phyloP scores from a whole-genome alignment of 2,329 filamentous ascomycete genomes.

The Aureobasidium melanogenum region DNA sequence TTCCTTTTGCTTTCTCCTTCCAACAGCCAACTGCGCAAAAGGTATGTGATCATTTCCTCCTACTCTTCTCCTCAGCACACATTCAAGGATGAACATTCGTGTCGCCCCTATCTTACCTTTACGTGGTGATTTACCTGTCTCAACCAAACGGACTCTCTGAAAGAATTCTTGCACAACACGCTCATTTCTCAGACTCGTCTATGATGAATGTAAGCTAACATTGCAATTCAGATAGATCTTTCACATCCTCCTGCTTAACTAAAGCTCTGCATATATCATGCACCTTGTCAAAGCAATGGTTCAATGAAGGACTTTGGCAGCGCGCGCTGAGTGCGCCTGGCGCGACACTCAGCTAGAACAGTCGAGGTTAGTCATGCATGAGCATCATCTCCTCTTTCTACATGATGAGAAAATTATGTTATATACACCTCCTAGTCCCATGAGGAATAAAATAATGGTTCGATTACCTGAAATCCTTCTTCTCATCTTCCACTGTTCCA shows the following conservation, averaged over 20 bases:
- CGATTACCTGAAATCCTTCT: constrained; percentile 35
- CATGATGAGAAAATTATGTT: constrained; percentile 39
- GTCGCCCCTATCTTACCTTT: constrained; percentile 55
- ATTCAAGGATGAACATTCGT: constrained; percentile 42
- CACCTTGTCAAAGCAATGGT: not conserved
- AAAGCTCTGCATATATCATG: constrained; percentile 11
- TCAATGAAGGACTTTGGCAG: not conserved
- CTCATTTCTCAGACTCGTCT: not conserved
- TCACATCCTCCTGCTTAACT: not conserved
- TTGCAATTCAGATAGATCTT: constrained; percentile 7
- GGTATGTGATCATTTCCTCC: constrained; percentile 10
- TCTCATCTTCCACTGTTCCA: not conserved
- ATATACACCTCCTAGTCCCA: constrained; percentile 40
- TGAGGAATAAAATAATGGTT: constrained; percentile 38
- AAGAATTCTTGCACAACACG: constrained; percentile 15
- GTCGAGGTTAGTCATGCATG: not conserved
- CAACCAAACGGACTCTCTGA: constrained; percentile 54
- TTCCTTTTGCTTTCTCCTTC: not conserved
- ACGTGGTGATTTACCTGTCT: constrained; percentile 53
- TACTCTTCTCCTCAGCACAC: not conserved
- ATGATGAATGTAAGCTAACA: constrained; percentile 10
- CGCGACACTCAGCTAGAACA: not conserved
- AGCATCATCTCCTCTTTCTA: not conserved
- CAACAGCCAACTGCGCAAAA: not conserved
- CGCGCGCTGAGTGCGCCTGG: not conserved